A percentile compares a stretch with the other conserved stretches of the same genome.
These are phyloP conservation scores for Pochonia chlamydosporia DNA, from an alignment of 2,329 filamentous ascomycete genomes.

Conservation along the genomic window DNA sequence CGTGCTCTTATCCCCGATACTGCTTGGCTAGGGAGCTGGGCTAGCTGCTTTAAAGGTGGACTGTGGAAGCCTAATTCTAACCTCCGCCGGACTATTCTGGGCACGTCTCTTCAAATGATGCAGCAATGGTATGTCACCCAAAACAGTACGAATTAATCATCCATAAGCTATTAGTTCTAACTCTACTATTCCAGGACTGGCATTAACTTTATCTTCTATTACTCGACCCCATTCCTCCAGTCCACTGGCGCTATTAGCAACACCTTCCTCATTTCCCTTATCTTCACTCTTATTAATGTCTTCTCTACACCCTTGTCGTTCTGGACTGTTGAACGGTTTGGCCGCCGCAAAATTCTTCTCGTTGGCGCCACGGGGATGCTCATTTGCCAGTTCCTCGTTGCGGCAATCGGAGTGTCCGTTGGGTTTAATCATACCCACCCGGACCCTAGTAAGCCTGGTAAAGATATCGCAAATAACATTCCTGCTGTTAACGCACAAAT, in stretches of 20 bases:
- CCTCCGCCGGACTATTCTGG: constrained; percentile 64
- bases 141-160: too few species aligned
- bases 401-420: constrained; percentile 62
- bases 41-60: constrained; percentile 60
- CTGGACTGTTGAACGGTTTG: constrained; percentile 76
- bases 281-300: constrained; percentile 87
- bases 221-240: constrained; percentile 79
- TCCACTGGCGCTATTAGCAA: constrained; percentile 69
- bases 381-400: constrained; percentile 81
- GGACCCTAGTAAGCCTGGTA: constrained; percentile 34
- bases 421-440: constrained; percentile 45
- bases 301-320: constrained; percentile 81
- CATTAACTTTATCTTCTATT: constrained; percentile 92
- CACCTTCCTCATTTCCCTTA: constrained; percentile 75
- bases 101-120: constrained; percentile 74
- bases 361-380: constrained; percentile 77
- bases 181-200: too few species aligned
- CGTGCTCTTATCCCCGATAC: constrained; percentile 58
- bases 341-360: constrained; percentile 75
- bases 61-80: constrained; percentile 59
- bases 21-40: constrained; percentile 64
- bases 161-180: too few species aligned
- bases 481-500: constrained; percentile 65
- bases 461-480: constrained; percentile 44
- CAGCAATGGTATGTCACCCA: too few species aligned